Conservation (phyloP, 2,329 filamentous ascomycete species). For the Penicillium sp. region DNA sequence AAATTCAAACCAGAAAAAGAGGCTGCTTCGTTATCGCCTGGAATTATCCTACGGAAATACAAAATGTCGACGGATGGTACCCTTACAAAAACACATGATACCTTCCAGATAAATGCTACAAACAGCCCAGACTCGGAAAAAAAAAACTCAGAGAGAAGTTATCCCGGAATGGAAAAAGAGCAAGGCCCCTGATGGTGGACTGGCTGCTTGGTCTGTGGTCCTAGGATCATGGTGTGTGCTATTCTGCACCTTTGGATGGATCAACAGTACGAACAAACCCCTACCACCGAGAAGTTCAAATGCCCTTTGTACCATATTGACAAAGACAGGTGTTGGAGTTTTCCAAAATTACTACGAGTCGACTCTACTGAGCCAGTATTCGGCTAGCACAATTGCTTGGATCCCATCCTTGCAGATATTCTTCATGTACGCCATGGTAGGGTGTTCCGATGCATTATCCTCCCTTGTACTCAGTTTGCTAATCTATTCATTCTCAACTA, state of each 20-base stretch:
- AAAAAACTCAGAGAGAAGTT: no score
- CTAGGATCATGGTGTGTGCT: slow-evolving; percentile 45
- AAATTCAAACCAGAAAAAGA: neutral
- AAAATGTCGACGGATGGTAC: no score
- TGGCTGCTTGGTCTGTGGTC: slow-evolving; percentile 57
- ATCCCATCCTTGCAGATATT: slow-evolving; percentile 51
- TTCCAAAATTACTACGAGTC: slow-evolving; percentile 61
- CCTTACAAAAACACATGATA: no score
- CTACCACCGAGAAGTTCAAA: neutral
- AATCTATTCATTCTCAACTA: neutral
- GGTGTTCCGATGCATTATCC: neutral
- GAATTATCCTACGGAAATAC: no score
- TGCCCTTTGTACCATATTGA: neutral
- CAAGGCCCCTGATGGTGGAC: slow-evolving; percentile 16
- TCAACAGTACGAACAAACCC: slow-evolving; percentile 37
- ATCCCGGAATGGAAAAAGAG: neutral
- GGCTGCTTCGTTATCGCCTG: no score
- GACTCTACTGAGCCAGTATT: slow-evolving; percentile 49
- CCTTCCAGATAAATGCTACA: no score
- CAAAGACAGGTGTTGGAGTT: slow-evolving; percentile 47
- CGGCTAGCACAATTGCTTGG: slow-evolving; percentile 57
- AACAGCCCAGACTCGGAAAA: no score
- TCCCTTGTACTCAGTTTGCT: neutral
- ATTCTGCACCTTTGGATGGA: slow-evolving; percentile 51
- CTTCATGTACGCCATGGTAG: slow-evolving; percentile 20